Percentiles rank a stretch among this genome's conserved stretches.
These are phyloP conservation scores for Peronospora farinosa DNA, from an alignment of 352 stramenopile species.

Conservation along the genomic window DNA sequence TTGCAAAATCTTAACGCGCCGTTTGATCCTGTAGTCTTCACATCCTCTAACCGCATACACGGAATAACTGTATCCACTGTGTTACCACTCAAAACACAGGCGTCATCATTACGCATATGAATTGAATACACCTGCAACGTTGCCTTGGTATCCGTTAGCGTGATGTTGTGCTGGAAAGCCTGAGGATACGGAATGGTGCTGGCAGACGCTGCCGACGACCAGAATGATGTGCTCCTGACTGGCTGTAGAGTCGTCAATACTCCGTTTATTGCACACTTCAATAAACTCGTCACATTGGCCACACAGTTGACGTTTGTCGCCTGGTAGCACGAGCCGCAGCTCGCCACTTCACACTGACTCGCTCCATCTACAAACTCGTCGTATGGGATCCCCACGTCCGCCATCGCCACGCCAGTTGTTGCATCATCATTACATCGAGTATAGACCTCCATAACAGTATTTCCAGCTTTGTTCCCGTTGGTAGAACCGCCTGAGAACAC, in stretches of 20 bases:
- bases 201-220: slow-evolving; percentile 31
- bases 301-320: slow-evolving; percentile 31
- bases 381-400: slow-evolving; percentile 25
- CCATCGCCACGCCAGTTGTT: slow-evolving; percentile 24
- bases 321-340: slow-evolving; percentile 32
- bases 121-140: slow-evolving; percentile 31
- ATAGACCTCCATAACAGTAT: slow-evolving; percentile 33
- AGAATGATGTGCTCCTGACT: slow-evolving; percentile 25
- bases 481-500: slow-evolving; percentile 28
- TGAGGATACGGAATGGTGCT: slow-evolving; percentile 37
- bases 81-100: slow-evolving; percentile 19
- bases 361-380: slow-evolving; percentile 18
- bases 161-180: slow-evolving; percentile 28
- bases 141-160: slow-evolving; percentile 6
- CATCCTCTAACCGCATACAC: slow-evolving; percentile 27
- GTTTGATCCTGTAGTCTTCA: background rate
- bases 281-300: slow-evolving; percentile 9
- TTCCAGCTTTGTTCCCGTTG: slow-evolving; percentile 13
- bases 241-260: slow-evolving; percentile 5
- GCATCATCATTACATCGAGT: slow-evolving; percentile 22
- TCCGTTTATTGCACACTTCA: slow-evolving; percentile 33
- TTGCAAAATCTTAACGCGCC: slow-evolving; percentile 26
- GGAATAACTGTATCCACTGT: slow-evolving; percentile 40
- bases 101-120: slow-evolving; percentile 31
- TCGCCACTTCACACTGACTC: slow-evolving; percentile 18